phyloP scores from a whole-genome alignment of 345 rosid species.

The Cardamine occulta region DNA sequence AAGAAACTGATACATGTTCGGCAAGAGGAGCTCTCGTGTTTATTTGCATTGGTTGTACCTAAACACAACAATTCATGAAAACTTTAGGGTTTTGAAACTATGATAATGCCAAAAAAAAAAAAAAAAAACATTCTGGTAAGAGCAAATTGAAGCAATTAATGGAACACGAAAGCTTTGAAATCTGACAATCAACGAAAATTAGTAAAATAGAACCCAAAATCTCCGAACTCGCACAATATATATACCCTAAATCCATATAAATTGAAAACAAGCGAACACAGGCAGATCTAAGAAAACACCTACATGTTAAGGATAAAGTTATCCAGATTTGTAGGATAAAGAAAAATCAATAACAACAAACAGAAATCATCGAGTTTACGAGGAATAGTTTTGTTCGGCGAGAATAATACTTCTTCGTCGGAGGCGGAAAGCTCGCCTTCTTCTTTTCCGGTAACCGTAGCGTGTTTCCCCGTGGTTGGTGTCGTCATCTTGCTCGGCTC shows the following conservation, averaged over 20 bases:
- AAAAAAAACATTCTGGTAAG: background rate
- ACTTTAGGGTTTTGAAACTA: constrained; percentile 9
- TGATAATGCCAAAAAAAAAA: background rate
- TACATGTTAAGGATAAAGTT: background rate
- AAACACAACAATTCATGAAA: background rate
- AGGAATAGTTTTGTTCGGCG: background rate
- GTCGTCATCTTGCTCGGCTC: constrained; percentile 26
- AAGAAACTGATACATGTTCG: constrained; percentile 28
- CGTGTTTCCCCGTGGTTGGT: constrained; percentile 34
- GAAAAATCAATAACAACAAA: constrained; percentile 1
- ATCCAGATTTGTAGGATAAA: background rate
- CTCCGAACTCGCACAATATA: background rate
- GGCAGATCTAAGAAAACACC: background rate
- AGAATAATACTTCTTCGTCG: constrained; percentile 55
- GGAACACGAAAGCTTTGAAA: constrained; percentile 22
- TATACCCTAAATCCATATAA: constrained; percentile 21
- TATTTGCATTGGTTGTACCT: constrained; percentile 50
- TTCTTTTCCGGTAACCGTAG: constrained; percentile 50
- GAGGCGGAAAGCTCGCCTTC: constrained; percentile 90
- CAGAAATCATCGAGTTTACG: background rate
- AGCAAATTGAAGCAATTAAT: background rate
- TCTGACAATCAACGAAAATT: background rate
- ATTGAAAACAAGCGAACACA: background rate
- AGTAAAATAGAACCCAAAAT: background rate
- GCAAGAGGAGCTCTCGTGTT: constrained; percentile 44